phyloP scores from a whole-genome alignment of 345 rosid species.

The Syzygium aqueum region DNA sequence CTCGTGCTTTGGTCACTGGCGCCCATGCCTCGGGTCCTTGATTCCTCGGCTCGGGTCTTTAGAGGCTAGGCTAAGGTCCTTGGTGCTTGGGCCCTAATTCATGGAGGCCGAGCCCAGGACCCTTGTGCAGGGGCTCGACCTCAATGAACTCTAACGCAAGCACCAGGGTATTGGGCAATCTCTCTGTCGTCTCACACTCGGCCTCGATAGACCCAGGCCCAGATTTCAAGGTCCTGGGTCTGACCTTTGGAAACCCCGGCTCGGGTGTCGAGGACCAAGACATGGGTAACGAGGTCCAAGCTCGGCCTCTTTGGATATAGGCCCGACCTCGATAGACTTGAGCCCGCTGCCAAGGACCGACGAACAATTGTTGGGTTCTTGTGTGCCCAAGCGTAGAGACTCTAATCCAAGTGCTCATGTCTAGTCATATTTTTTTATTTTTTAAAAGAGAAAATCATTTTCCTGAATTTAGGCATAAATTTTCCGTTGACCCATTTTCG shows the following conservation, averaged over 20 bases:
- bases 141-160: neutral
- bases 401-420: neutral
- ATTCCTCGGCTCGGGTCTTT: fast-evolving
- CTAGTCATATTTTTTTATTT: neutral
- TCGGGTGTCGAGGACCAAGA: neutral
- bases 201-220: neutral
- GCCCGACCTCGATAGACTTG: neutral
- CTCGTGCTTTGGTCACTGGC: too few relatives aligned
- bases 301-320: neutral
- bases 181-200: neutral
- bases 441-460: neutral
- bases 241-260: neutral
- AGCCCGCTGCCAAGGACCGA: neutral
- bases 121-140: fast-evolving
- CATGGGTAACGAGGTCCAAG: neutral
- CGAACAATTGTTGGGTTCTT: neutral
- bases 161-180: neutral
- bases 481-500: neutral
- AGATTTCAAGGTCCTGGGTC: neutral
- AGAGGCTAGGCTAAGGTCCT: fast-evolving
- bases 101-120: neutral
- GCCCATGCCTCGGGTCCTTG: too few relatives aligned
- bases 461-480: neutral
- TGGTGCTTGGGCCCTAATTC: neutral
- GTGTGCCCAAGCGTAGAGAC: neutral